Percentiles rank a stretch among this genome's conserved stretches.
Conservation (phyloP, 2,329 filamentous ascomycete genomes). For the Bipolaris victoriae region DNA sequence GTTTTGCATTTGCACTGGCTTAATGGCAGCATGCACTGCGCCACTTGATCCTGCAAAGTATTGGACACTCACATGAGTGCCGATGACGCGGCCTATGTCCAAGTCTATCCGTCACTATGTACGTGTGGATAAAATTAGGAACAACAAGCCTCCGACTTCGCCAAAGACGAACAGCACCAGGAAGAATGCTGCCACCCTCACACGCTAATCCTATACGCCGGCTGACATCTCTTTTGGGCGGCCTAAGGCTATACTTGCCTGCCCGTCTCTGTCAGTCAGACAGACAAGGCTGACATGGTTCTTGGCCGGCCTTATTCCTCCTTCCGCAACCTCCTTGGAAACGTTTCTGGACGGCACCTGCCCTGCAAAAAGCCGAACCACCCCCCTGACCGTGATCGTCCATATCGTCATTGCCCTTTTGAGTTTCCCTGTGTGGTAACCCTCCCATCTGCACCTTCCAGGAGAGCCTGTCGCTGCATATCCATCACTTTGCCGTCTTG, state of each 20-base stretch:
- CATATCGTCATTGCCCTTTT: not conserved
- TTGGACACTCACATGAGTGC: not conserved
- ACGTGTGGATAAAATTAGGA: not conserved
- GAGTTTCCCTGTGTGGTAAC: not conserved
- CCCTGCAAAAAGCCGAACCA: not conserved
- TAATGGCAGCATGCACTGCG: slow-evolving; percentile 9
- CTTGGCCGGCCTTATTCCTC: slow-evolving; percentile 14
- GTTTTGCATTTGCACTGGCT: slow-evolving; percentile 6
- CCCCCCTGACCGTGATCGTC: not conserved
- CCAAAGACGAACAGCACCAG: not conserved
- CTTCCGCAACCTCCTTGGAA: not conserved
- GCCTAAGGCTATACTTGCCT: not conserved
- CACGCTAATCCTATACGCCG: slow-evolving; percentile 4
- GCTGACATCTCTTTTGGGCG: slow-evolving; percentile 5
- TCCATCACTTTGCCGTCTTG: not conserved
- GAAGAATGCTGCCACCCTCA: not conserved
- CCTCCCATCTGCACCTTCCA: not conserved
- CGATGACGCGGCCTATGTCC: too few relatives aligned
- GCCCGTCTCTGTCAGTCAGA: not conserved
- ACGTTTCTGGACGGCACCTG: not conserved
- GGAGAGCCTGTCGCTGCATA: slow-evolving; percentile 1
- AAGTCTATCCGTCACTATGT: too few relatives aligned
- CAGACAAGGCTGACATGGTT: slow-evolving; percentile 3
- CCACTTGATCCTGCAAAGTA: slow-evolving; percentile 3
- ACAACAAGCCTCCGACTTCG: not conserved